A percentile compares a stretch with the other conserved stretches of the same genome.
phyloP scores from a whole-genome alignment of 129 eudicot species.

The Lactuca saligna region DNA sequence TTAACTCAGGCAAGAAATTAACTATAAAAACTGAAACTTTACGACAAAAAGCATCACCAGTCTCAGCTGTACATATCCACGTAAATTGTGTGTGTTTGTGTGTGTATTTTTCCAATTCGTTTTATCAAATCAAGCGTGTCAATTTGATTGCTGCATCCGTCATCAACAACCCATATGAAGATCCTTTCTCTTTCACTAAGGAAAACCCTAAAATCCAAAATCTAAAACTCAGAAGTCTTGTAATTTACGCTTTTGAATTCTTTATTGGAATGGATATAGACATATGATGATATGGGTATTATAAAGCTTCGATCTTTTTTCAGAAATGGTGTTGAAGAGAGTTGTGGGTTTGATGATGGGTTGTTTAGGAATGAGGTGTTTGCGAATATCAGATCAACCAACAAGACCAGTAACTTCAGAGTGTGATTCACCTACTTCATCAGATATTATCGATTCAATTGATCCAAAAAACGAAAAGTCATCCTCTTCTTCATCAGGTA shows the following conservation, averaged over 20 bases:
- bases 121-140: conserved; percentile 17
- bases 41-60: conserved; percentile 18
- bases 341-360: too few species aligned
- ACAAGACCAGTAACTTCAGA: too few species aligned
- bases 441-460: too few species aligned
- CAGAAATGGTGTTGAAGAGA: too few species aligned
- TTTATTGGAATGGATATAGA: conserved; percentile 23
- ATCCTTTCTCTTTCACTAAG: conserved; percentile 24
- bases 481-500: conserved; percentile 20
- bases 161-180: conserved; percentile 30
- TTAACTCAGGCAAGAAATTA: conserved; percentile 21
- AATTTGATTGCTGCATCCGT: conserved; percentile 16
- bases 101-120: too few species aligned
- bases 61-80: not conserved
- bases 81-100: too few species aligned
- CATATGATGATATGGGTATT: too few species aligned
- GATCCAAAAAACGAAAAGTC: not conserved
- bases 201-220: conserved; percentile 31
- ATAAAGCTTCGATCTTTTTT: too few species aligned
- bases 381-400: too few species aligned
- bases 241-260: conserved; percentile 27
- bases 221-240: conserved; percentile 29
- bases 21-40: conserved; percentile 20
- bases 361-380: too few species aligned
- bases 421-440: too few species aligned